phyloP scores from a whole-genome alignment of 176 grass and related monocot species.

The Bolboschoenus planiculmis region DNA sequence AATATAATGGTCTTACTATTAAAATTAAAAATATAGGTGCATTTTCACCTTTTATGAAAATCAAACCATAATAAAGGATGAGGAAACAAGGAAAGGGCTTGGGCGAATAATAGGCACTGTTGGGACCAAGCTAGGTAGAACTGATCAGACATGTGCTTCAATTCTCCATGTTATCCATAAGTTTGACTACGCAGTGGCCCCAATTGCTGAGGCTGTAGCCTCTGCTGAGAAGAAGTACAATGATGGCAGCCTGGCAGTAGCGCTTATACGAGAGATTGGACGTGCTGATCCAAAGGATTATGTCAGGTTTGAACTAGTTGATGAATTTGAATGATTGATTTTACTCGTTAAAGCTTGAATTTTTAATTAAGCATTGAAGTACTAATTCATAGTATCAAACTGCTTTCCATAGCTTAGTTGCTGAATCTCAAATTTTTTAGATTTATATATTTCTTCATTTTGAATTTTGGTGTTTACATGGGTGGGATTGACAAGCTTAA shows the following conservation, averaged over 20 bases:
- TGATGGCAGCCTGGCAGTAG: conserved; percentile 72
- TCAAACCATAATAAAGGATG: conserved; percentile 63
- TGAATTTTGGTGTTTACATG: neutral
- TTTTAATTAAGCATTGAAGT: neutral
- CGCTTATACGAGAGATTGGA: conserved; percentile 83
- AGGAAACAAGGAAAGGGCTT: conserved; percentile 62
- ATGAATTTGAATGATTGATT: conserved; percentile 5
- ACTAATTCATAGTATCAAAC: neutral
- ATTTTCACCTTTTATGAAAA: conserved; percentile 67
- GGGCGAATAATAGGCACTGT: conserved; percentile 67
- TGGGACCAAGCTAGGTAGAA: conserved; percentile 66
- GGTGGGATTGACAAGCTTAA: neutral
- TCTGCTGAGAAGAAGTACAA: conserved; percentile 65
- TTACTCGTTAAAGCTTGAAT: neutral
- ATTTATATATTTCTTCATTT: neutral
- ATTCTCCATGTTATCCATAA: conserved; percentile 78
- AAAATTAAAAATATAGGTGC: conserved; percentile 33
- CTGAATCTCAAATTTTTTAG: neutral
- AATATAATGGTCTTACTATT: neutral
- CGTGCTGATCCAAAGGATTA: conserved; percentile 84
- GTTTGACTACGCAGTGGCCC: conserved; percentile 59
- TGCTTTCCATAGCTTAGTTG: neutral
- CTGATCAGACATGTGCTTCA: conserved; percentile 80
- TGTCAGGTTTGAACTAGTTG: conserved; percentile 17
- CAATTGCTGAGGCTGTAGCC: conserved; percentile 69